Evolutionary conservation across 2,329 filamentous ascomycete species (phyloP), one percentile per base, ranked within the genome.

Genomic region (Coleophoma eucalyptorum): DNA sequence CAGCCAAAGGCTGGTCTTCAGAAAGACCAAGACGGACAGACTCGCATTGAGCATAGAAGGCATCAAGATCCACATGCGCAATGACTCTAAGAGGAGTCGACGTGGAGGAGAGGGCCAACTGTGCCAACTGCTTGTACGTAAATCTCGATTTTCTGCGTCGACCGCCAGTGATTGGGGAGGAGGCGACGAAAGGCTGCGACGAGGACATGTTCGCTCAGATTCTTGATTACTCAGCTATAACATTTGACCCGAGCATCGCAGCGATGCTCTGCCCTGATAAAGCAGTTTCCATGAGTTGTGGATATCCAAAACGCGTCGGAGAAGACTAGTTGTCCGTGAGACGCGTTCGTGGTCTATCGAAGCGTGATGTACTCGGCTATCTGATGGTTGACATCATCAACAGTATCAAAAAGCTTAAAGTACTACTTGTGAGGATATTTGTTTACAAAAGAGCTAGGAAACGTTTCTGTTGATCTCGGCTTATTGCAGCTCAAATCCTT

Each of bases 21-120:
- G 86, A 74, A 11, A 89, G 74, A 12, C 84, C 85, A 42, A 97
- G 77, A 7, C 94, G 84, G 10, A 96, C 84, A 80, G 92, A 95
- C 71, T 99, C 94, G 66, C 91, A 97, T 74, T 99, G 94, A 3
- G 89, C 88, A 68, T 99, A 99, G 71, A 99, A 99, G 37, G 93
- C 93, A 79, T 99, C 94, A 53, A 99, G 84, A 64, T 99, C 94
- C 56, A 97, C 84, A 67, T 97, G 92, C 6, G 90, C 90, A 59
- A 97, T 83, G 26, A 95, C 88, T 43, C 94, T 85, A 34, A 99
- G 77, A 1, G 93, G 93, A 46, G 83, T 90, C 8, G 83, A 82
- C 0, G 85, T 77, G 33, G 82, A 84, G 58, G 80, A 90, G 10
- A 84, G 78, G 6, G 85, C 81, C 51, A 97, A 80, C 57, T 92